Base-by-base conservation (phyloP, 2,329 filamentous ascomycete genomes). In the Colletotrichum lindemuthianum region DNA sequence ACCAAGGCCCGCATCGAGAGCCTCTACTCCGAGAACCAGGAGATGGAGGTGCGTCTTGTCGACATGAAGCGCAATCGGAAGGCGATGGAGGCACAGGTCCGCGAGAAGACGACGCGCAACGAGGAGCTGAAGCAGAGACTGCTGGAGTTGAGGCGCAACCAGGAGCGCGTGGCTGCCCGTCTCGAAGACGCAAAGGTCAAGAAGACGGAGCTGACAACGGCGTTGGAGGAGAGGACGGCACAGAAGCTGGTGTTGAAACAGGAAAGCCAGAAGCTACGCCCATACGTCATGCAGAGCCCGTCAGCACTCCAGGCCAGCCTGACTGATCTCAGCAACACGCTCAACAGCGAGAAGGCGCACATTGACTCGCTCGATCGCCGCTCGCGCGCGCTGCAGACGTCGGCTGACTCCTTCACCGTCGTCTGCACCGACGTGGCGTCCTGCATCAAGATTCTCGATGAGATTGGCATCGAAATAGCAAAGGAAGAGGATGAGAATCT, bases 401-500 rank as follows among this genome's bases (percentile, higher is more conserved):
- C 92, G 8, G 89, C 90, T 3, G 95, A 98, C 76, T 95, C 93
- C 0, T 98, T 98, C 74, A 84, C 87, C 4, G 89, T 96, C 0
- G 92, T 97, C 1, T 85, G 90, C 8, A 87, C 90, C 10, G 96
- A 99, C 72, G 93, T 99, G 13, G 89, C 92, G 8, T 90, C 91
- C 2, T 96, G 94, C 73, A 93, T 93, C 72, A 95, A 95, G 72
- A 84, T 98, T 11, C 87, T 98, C 4, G 92, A 96, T 59, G 95
- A 98, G 70, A 92, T 97, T 16, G 85, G 91, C 3, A 80, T 82
- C n/a, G 96, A 98, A 75, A 79, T 99, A 5, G 82, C 88, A 49
- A 96, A 95, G 75, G 95, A 98, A 77, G 95, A 98, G 49, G 94
- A 98, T 63, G 94, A 97, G 76, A 88, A 92, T 70, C 86, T 89